phyloP scores from a whole-genome alignment of 345 rosid genomes.

The Eucalyptus tenuipes region DNA sequence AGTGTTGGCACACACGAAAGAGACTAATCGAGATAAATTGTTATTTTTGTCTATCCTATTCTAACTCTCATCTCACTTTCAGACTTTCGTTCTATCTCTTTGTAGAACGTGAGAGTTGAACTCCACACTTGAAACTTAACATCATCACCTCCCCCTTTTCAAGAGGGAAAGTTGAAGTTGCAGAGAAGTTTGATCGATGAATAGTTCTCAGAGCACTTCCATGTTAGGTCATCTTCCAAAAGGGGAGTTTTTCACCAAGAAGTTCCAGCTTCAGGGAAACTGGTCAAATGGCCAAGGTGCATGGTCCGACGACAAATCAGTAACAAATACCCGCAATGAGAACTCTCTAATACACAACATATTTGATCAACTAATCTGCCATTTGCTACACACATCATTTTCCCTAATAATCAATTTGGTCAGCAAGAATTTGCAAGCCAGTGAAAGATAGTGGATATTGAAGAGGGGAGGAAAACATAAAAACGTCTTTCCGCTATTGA shows the following conservation, averaged over 20 bases:
- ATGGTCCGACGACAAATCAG: slow-evolving; percentile 96
- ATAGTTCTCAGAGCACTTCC: slow-evolving; percentile 70
- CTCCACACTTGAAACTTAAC: rapidly evolving
- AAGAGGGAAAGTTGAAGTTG: slow-evolving; percentile 47
- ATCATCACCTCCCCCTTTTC: rapidly evolving
- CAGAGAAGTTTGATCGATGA: slow-evolving; percentile 91
- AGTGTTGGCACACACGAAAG: neutral
- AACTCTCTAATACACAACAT: slow-evolving; percentile 10
- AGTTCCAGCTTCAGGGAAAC: slow-evolving; percentile 84
- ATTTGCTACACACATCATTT: neutral
- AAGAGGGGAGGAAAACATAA: neutral
- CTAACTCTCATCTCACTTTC: rapidly evolving
- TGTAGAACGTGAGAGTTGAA: rapidly evolving
- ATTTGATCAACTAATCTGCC: neutral
- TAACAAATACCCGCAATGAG: slow-evolving; percentile 64
- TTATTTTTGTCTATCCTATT: rapidly evolving
- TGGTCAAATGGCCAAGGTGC: slow-evolving; percentile 99
- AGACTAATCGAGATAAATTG: neutral
- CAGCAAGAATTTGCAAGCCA: neutral
- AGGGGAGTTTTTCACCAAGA: slow-evolving; percentile 69
- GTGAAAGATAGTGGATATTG: neutral
- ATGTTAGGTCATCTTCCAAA: slow-evolving; percentile 93
- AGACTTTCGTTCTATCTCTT: rapidly evolving
- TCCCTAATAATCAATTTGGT: neutral
- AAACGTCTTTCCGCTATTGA: rapidly evolving